phyloP scores from a whole-genome alignment of 139 green algal genomes.

The Diplosphaera chodatii region DNA sequence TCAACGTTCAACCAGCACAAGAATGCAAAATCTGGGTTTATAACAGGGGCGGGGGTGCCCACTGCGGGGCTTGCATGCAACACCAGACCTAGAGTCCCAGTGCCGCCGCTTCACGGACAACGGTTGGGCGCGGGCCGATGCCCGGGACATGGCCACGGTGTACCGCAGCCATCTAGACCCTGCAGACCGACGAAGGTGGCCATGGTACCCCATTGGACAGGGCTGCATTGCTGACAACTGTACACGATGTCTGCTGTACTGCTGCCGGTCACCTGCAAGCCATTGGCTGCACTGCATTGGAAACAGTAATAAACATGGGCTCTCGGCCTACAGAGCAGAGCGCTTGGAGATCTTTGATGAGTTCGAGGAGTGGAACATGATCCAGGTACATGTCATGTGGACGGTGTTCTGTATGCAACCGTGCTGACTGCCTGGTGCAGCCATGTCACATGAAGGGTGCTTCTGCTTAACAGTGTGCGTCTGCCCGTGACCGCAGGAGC shows the following conservation, averaged over 20 bases:
- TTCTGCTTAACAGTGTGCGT: background rate
- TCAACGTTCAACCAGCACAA: no score
- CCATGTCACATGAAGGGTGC: no score
- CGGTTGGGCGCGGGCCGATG: constrained; percentile 52
- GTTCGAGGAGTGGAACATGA: constrained; percentile 94
- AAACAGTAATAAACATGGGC: no score
- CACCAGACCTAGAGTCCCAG: constrained; percentile 59
- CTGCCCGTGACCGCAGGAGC: constrained; percentile 47
- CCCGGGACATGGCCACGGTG: constrained; percentile 63
- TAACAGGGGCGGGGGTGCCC: constrained; percentile 66
- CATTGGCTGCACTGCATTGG: no score
- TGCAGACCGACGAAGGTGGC: constrained; percentile 38
- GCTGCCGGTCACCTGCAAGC: no score
- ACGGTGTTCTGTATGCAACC: no score
- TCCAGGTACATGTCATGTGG: constrained; percentile 56
- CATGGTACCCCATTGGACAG: no score
- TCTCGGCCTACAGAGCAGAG: constrained; percentile 35
- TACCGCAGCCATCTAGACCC: constrained; percentile 56
- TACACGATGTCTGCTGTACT: no score
- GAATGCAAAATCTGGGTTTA: no score
- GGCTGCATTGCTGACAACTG: no score
- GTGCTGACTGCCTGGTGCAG: no score
- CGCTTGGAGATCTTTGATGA: constrained; percentile 80
- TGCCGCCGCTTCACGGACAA: constrained; percentile 30
- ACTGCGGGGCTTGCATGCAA: constrained; percentile 62